Evolutionary conservation across 768 basidiomycete genomes (phyloP).

Genomic region (Pleurotus djamor): DNA sequence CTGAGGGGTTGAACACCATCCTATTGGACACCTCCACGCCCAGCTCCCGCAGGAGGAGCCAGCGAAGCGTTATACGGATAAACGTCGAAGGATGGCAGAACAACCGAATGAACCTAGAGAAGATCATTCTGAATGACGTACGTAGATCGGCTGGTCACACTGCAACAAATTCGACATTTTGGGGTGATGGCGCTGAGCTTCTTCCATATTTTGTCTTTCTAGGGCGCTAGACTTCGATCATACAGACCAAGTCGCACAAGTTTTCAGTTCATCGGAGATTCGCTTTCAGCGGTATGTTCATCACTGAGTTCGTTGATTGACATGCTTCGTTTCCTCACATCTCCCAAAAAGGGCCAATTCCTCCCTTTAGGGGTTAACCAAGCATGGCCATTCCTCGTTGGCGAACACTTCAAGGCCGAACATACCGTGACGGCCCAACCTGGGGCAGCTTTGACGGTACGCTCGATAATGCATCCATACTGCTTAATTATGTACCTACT

Average conservation of each 20-base stretch:
- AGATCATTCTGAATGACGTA: constrained; percentile 42
- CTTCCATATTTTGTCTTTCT: neutral
- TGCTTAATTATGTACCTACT: neutral
- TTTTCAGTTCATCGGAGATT: constrained; percentile 61
- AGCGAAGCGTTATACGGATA: constrained; percentile 34
- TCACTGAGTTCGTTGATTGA: neutral
- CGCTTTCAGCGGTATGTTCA: constrained; percentile 46
- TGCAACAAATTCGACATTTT: no score
- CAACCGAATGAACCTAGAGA: constrained; percentile 52
- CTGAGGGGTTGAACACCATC: constrained; percentile 42
- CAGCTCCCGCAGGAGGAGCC: neutral
- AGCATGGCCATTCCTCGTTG: constrained; percentile 54
- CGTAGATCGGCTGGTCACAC: neutral
- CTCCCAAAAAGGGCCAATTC: constrained; percentile 46
- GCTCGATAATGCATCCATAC: no score
- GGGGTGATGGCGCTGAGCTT: neutral
- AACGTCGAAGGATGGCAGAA: constrained; percentile 61
- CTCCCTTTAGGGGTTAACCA: constrained; percentile 51
- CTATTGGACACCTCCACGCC: constrained; percentile 22
- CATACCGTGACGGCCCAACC: constrained; percentile 52
- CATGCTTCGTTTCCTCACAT: neutral
- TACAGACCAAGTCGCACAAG: constrained; percentile 41
- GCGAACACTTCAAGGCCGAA: constrained; percentile 51
- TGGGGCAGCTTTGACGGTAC: constrained; percentile 45
- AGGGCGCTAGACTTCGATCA: constrained; percentile 45